Evolutionary conservation across 2,329 filamentous ascomycete species (phyloP), one percentile per base, ranked within the genome.

Genomic region (Neopestalotiopsis sp.): DNA sequence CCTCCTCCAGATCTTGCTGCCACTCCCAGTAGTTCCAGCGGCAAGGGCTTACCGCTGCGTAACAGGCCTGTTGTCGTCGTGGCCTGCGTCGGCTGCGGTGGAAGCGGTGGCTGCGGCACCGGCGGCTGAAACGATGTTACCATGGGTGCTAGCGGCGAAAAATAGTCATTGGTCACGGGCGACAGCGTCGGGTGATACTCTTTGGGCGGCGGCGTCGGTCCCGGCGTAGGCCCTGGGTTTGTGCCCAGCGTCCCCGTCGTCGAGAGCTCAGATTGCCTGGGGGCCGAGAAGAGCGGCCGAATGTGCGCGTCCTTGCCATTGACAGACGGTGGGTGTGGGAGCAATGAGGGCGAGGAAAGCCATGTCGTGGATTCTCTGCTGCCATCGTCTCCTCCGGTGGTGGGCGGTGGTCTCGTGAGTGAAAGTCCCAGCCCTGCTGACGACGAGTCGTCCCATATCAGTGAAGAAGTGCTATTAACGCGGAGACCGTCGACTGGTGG

Each of bases 181-280:
- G 59, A 62, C 28, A 62, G 12, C 59, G 59, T 62, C 14, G 59
- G 59, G 61, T 28, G 61, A 20, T 64, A 49, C 24, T 64, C 61
- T 12, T 64, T 64, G 20, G 61, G 61, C 38, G 61, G 61, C 40
- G 61, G 61, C n/a, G 61, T 45, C 34, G 61, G 61, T 12, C 38
- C 38, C 13, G 61, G 38, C 38, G 40, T 45, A 17, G 61, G 61
- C 5, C 38, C 38, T 10, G 61, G 38, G n/a, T 24, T 20, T 17
- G 38, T 42, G 38, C n/a, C 24, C 6, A 40, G 34, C 34, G 34
- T 38, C 34, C 34, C 34, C 34, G 34, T 38, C 34, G 34, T 17
- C 20, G 61, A 64, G 7, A 64, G 38, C 17, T 38, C 40, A 14
- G 38, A 52, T 9, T 49, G 38, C 34, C 61, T 13, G 38, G 38